These are phyloP conservation scores for Amanita pseudoporphyria DNA, from an alignment of 768 basidiomycete genomes.

Conservation along the genomic window DNA sequence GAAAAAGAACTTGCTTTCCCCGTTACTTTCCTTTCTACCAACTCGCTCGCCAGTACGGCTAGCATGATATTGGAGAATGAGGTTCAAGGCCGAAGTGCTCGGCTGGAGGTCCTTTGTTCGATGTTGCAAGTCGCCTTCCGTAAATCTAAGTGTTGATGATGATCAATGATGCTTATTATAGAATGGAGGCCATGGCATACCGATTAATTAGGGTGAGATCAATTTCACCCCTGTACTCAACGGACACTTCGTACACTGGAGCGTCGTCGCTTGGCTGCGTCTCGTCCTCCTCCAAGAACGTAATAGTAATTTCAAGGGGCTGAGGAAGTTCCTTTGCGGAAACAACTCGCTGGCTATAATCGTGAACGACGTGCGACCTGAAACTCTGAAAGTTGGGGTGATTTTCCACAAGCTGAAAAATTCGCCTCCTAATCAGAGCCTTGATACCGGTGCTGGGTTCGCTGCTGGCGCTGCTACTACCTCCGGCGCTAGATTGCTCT, in stretches of 20 bases:
- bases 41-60: slow-evolving; percentile 38
- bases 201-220: not conserved
- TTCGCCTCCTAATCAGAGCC: slow-evolving; percentile 35
- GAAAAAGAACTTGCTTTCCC: slow-evolving; percentile 45
- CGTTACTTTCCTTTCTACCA: slow-evolving; percentile 22
- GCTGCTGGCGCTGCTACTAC: too few species aligned
- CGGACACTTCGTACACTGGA: slow-evolving; percentile 28
- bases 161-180: too few species aligned
- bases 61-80: slow-evolving; percentile 43
- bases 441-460: slow-evolving; percentile 21
- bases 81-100: slow-evolving; percentile 47
- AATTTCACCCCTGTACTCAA: not conserved
- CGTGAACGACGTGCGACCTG: slow-evolving; percentile 38
- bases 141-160: too few species aligned
- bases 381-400: slow-evolving; percentile 24
- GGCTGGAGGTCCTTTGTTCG: slow-evolving; percentile 39
- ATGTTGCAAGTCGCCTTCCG: slow-evolving; percentile 34
- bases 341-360: slow-evolving; percentile 36
- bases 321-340: slow-evolving; percentile 36
- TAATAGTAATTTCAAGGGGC: slow-evolving; percentile 30
- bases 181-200: too few species aligned
- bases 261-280: slow-evolving; percentile 24
- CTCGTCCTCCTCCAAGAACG: slow-evolving; percentile 34
- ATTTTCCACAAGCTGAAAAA: slow-evolving; percentile 47
- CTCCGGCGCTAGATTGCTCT: not conserved